Base-by-base conservation (phyloP, 2,329 filamentous ascomycete species). In the Penicillium sp. region DNA sequence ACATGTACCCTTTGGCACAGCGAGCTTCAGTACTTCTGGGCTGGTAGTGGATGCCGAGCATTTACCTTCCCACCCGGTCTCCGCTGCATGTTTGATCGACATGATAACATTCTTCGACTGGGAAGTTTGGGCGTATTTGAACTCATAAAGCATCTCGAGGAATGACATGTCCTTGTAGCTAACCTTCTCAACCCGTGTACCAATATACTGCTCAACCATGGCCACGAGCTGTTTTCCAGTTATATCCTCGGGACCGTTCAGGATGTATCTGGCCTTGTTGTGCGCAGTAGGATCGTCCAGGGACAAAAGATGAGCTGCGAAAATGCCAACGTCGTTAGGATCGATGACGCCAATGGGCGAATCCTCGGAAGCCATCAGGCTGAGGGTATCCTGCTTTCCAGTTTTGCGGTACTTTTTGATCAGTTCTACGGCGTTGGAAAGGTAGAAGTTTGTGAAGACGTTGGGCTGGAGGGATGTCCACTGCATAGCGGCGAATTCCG, bases 401-500 rank as follows among this genome's bases (percentile, higher is more conserved):
- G 68, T 72, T 39, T 68, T 59, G 27, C 68, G 73, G 46, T 70
- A 72, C 3, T 71, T 14, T 37, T 72, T 76, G 58, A 78, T 67
- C 0, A 73, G 66, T 2, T 68, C 69, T 1, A 35, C 69, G 0
- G 71, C 66, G 2, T 65, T 1, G 1, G 26, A 22, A 0, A 78
- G 56, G 21, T 56, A 62, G 1, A 70, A 59, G 48, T 27, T 44
- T 10, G 57, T 33, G 48, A 75, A 76, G 3, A 65, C 2, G 22
- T 79, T 79, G 0, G 76, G 69, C 59, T 76, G 76, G 5, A 79
- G 65, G 0, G 75, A 78, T 0, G 75, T 76, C 74, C 73, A 79
- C 11, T 68, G 66, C 45, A 79, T 54, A 3, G 29, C 19, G 9
- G 54, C 43, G 49, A 78, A 79, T 50, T 76, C 74, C 0, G 71